phyloP scores from a whole-genome alignment of 1,139 yeast genomes.

The Geotrichum carabidarum region DNA sequence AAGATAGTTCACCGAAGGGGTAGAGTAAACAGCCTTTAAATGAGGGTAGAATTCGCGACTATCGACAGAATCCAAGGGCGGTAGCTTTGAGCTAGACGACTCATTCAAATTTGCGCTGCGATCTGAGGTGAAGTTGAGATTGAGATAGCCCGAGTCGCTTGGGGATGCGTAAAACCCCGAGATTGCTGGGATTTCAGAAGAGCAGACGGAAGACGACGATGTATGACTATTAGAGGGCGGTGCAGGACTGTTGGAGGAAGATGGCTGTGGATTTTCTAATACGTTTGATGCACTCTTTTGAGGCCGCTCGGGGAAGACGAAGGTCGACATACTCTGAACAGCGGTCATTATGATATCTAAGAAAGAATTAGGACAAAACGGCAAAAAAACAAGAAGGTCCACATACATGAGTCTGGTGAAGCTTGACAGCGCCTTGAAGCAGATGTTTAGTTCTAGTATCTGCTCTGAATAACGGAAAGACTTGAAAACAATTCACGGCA shows the following conservation, averaged over 20 bases:
- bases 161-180: slow-evolving; percentile 1
- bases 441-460: not conserved
- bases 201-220: not conserved
- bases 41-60: slow-evolving; percentile 6
- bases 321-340: slow-evolving; percentile 14
- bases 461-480: not conserved
- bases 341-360: slow-evolving; percentile 7
- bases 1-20: slow-evolving; percentile 4
- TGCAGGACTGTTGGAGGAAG: not conserved
- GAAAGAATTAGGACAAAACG: not conserved
- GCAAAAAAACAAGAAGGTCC: no score
- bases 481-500: slow-evolving; percentile 3
- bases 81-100: not conserved
- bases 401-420: not conserved
- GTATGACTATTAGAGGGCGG: not conserved
- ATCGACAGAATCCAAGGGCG: slow-evolving; percentile 1
- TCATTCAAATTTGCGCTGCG: not conserved
- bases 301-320: slow-evolving; percentile 15
- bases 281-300: not conserved
- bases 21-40: slow-evolving; percentile 3
- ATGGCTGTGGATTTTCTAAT: slow-evolving; percentile 6
- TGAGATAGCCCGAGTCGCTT: slow-evolving; percentile 8
- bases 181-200: not conserved
- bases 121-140: slow-evolving; percentile 1
- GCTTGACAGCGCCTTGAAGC: not conserved